Percentiles rank a stretch among this genome's conserved stretches.
Evolutionary conservation across 2,329 filamentous ascomycete species (phyloP).

Genomic region (Microsporum canis): DNA sequence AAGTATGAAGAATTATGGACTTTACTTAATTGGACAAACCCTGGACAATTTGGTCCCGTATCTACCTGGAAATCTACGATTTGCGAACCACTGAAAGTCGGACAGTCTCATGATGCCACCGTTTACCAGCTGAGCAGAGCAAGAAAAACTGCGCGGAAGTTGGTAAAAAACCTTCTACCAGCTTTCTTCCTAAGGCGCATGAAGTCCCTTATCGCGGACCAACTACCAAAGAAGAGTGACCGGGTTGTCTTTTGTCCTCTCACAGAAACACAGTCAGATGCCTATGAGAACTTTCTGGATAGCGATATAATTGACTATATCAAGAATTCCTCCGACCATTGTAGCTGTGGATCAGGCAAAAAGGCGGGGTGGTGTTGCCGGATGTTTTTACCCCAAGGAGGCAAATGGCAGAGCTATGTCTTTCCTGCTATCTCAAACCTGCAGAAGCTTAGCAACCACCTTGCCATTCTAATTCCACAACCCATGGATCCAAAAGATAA

Average conservation of each 20-base stretch:
- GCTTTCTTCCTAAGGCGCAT: constrained; percentile 84
- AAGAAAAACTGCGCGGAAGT: constrained; percentile 67
- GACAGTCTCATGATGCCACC: constrained; percentile 88
- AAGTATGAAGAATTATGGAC: constrained; percentile 97
- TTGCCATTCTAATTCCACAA: constrained; percentile 72
- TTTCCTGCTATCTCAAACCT: constrained; percentile 75
- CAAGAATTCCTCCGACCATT: constrained; percentile 54
- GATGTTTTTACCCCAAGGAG: constrained; percentile 47
- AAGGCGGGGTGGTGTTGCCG: constrained; percentile 76
- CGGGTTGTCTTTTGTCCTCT: constrained; percentile 90
- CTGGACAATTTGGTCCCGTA: constrained; percentile 56
- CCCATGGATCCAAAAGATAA: constrained; percentile 56
- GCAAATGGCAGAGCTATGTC: constrained; percentile 62
- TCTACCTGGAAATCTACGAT: constrained; percentile 70
- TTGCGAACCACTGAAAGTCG: constrained; percentile 66
- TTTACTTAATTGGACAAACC: constrained; percentile 90
- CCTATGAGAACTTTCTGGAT: constrained; percentile 72
- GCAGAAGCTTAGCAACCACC: constrained; percentile 82
- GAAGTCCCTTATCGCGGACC: constrained; percentile 83
- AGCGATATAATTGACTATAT: constrained; percentile 60
- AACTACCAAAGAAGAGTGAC: constrained; percentile 89
- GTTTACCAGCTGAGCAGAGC: constrained; percentile 68
- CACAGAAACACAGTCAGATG: constrained; percentile 65
- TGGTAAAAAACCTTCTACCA: constrained; percentile 78
- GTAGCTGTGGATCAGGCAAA: constrained; percentile 57